phyloP scores from a whole-genome alignment of 2,329 filamentous ascomycete genomes.

The Chaetomiaceae sp. region DNA sequence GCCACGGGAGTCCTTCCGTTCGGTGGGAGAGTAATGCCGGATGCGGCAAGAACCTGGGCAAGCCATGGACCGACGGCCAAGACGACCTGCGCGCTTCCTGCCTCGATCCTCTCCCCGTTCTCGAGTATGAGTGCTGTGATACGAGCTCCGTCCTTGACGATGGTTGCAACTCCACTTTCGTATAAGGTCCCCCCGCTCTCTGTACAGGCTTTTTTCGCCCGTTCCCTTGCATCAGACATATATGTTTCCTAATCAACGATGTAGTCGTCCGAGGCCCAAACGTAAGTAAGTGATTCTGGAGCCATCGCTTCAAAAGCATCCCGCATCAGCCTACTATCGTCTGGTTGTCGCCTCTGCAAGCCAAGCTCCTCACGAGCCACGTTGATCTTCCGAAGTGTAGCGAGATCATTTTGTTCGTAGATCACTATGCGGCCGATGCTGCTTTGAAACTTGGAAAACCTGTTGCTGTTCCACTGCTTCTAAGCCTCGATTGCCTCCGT shows the following conservation, averaged over 20 bases:
- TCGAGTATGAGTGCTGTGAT: background rate
- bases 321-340: background rate
- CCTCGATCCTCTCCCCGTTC: background rate
- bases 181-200: background rate
- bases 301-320: background rate
- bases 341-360: background rate
- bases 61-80: constrained; percentile 1
- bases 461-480: background rate
- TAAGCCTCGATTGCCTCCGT: background rate
- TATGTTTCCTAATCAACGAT: constrained; percentile 1
- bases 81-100: background rate
- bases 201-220: background rate
- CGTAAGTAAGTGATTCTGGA: background rate
- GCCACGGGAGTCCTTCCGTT: background rate
- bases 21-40: background rate
- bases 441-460: background rate
- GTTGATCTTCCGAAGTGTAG: background rate
- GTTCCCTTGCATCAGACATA: background rate
- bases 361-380: background rate
- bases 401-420: background rate
- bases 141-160: background rate
- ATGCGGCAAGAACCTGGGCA: background rate
- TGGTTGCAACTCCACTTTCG: background rate
- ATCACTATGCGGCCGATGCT: background rate
- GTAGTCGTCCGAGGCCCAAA: background rate